Conservation (phyloP, 805 yeast species). For the Schizosaccharomyces osmophilus region DNA sequence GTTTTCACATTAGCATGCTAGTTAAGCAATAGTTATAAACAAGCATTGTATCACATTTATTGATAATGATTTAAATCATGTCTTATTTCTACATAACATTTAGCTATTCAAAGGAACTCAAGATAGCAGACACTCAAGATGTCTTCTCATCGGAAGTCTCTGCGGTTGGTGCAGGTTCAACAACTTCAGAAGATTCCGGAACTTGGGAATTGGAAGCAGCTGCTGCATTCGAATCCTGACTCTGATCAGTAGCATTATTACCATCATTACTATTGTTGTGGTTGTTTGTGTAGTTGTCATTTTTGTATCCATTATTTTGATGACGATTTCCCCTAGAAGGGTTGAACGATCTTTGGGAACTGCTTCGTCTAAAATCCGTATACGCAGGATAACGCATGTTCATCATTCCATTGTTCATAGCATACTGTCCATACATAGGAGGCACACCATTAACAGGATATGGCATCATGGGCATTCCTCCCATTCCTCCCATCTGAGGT, state of each 20-base stretch:
- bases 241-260: not conserved
- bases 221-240: too few species aligned
- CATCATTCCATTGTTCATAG: not conserved
- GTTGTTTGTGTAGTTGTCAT: not conserved
- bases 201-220: too few species aligned
- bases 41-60: not conserved
- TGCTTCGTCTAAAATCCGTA: not conserved
- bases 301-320: not conserved
- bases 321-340: not conserved
- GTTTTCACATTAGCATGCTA: not conserved
- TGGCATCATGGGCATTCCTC: not conserved
- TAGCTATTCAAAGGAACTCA: too few species aligned
- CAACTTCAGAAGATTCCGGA: too few species aligned
- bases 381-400: not conserved
- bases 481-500: not conserved
- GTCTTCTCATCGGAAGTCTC: too few species aligned
- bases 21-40: not conserved
- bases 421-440: not conserved
- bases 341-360: not conserved
- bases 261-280: not conserved
- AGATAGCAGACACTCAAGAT: too few species aligned
- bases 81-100: too few species aligned
- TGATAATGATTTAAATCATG: too few species aligned
- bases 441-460: not conserved
- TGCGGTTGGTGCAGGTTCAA: too few species aligned